These are phyloP conservation scores for Fusarium nematophilum DNA, from an alignment of 2,329 filamentous ascomycete genomes.

Conservation along the genomic window DNA sequence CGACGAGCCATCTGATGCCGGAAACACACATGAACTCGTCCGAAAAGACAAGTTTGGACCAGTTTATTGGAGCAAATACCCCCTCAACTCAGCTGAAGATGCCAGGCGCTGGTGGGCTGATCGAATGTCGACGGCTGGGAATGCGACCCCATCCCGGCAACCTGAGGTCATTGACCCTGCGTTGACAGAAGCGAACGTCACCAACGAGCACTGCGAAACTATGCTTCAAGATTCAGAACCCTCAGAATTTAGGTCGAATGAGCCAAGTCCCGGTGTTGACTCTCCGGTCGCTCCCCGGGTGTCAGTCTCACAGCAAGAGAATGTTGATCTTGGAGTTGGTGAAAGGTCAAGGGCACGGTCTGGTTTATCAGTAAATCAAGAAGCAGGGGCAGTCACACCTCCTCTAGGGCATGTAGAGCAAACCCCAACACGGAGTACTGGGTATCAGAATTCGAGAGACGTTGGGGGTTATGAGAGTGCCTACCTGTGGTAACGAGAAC, in stretches of 20 bases:
- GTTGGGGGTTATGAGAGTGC: neutral
- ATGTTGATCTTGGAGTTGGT: too few relatives aligned
- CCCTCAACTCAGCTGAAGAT: neutral
- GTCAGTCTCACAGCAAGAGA: too few relatives aligned
- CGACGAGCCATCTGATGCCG: too few relatives aligned
- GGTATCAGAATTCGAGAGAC: neutral
- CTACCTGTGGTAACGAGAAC: neutral
- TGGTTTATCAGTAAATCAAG: neutral
- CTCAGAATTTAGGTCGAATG: too few relatives aligned
- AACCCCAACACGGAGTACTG: neutral
- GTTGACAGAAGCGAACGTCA: too few relatives aligned
- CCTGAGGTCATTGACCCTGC: neutral
- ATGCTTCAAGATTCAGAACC: too few relatives aligned
- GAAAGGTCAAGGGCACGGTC: neutral
- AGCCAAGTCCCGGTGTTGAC: too few relatives aligned
- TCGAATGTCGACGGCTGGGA: neutral
- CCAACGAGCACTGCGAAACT: too few relatives aligned
- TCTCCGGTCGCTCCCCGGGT: too few relatives aligned
- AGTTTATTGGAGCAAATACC: neutral
- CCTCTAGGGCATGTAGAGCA: neutral
- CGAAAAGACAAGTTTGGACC: neutral
- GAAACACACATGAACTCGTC: neutral
- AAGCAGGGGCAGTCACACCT: neutral
- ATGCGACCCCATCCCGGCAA: neutral
- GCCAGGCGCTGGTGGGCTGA: neutral